phyloP scores from a whole-genome alignment of 2,329 filamentous ascomycete species.

The Alternaria conjuncta region DNA sequence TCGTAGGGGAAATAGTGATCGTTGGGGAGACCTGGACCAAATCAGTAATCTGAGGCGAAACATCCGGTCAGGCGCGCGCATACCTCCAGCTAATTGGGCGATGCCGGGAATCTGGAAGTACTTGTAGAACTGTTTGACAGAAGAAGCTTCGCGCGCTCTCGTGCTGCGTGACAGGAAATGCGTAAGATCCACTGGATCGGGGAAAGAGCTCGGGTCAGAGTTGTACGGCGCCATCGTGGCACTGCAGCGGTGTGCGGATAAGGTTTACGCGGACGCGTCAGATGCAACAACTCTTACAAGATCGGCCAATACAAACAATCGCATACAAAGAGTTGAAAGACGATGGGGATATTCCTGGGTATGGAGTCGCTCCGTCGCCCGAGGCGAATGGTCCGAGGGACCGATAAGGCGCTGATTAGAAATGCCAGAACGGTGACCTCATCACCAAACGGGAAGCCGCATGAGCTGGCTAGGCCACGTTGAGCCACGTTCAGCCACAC shows the following conservation, averaged over 20 bases:
- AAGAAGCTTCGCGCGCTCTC: slow-evolving; percentile 67
- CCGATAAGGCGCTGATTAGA: slow-evolving; percentile 37
- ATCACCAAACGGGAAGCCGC: slow-evolving; percentile 12
- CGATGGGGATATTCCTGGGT: neutral
- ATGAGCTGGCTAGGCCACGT: slow-evolving; percentile 10
- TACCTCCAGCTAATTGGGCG: slow-evolving; percentile 67
- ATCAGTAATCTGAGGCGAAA: slow-evolving; percentile 17
- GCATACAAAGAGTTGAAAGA: slow-evolving; percentile 4
- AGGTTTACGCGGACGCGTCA: neutral
- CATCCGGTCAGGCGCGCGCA: neutral
- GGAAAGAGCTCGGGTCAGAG: slow-evolving; percentile 39
- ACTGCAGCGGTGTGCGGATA: neutral
- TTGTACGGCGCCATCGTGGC: slow-evolving; percentile 32
- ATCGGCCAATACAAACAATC: slow-evolving; percentile 13
- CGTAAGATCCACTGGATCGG: slow-evolving; percentile 73
- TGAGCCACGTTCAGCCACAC: slow-evolving; percentile 12
- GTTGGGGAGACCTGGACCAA: slow-evolving; percentile 73
- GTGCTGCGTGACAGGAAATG: slow-evolving; percentile 79
- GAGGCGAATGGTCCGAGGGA: slow-evolving; percentile 9
- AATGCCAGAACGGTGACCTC: slow-evolving; percentile 33
- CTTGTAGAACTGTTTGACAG: slow-evolving; percentile 84
- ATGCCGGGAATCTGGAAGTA: slow-evolving; percentile 73
- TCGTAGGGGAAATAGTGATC: slow-evolving; percentile 87
- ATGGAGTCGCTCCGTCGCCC: slow-evolving; percentile 16
- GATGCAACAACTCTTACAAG: slow-evolving; percentile 6